These are phyloP conservation scores for Colletotrichum sp. DNA, from an alignment of 2,329 filamentous ascomycete species.

Conservation along the genomic window DNA sequence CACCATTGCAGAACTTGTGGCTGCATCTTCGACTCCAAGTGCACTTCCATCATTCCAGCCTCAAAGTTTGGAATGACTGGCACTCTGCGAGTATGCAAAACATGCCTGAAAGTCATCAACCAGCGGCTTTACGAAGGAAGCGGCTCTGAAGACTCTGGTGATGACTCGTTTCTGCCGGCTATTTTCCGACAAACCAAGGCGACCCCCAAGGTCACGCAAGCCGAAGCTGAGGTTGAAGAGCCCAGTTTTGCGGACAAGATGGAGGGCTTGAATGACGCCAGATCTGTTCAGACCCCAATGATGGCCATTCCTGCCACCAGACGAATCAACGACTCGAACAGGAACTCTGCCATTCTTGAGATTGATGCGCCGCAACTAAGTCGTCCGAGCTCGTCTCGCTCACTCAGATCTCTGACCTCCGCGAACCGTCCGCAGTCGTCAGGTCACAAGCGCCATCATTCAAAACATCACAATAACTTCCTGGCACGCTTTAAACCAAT, in stretches of 20 bases:
- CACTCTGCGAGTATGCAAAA: slow-evolving; percentile 87
- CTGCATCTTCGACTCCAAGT: slow-evolving; percentile 98
- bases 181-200: slow-evolving; percentile 63
- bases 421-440: slow-evolving; percentile 74
- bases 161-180: slow-evolving; percentile 71
- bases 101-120: slow-evolving; percentile 89
- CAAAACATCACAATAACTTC: slow-evolving; percentile 74
- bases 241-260: slow-evolving; percentile 44
- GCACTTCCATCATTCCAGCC: slow-evolving; percentile 89
- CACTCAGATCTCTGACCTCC: slow-evolving; percentile 74
- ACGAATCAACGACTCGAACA: slow-evolving; percentile 76
- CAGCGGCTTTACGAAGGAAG: slow-evolving; percentile 83
- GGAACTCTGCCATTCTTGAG: slow-evolving; percentile 88
- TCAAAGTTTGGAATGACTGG: slow-evolving; percentile 86
- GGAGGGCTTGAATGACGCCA: slow-evolving; percentile 51
- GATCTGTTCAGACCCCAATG: slow-evolving; percentile 69
- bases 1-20: slow-evolving; percentile 96
- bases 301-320: slow-evolving; percentile 74
- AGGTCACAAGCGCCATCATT: slow-evolving; percentile 84
- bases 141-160: slow-evolving; percentile 83
- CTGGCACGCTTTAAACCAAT: slow-evolving; percentile 75
- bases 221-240: slow-evolving; percentile 45
- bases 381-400: slow-evolving; percentile 92
- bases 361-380: slow-evolving; percentile 84
- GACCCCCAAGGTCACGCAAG: slow-evolving; percentile 35